Evolutionary conservation across 148 eudicot genomes (phyloP), one percentile per base, ranked within the genome.

Genomic region (Rhododendron ovatum): DNA sequence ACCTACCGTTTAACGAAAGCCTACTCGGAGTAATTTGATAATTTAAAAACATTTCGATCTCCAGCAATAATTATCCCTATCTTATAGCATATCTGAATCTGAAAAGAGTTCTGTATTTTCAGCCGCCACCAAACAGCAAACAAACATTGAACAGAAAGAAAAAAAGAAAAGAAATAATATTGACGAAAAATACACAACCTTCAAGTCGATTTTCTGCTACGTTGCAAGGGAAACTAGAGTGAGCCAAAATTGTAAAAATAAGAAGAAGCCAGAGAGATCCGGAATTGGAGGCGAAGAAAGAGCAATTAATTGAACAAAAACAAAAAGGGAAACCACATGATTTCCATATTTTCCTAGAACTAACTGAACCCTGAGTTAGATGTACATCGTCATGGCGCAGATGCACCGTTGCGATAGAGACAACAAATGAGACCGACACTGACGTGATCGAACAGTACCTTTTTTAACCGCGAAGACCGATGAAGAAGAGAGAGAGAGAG

Each of bases 261-360:
- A 28, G 80, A 86, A 33, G 28, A 80, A 82, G 89, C 85, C 81
- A 82, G 67, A 89, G 84, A 92, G 95, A 94, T 94, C 94, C 94
- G 90, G 51, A 88, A 87, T 82, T 81, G 87, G 39, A 82, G 91
- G 91, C 87, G 30, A 69, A 83, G 82, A 87, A 26, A 33, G 53
- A 90, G 82, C 48, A 76, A 63, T 45, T 41, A 71, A 71, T 71
- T 14, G 28, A 28, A 88, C 84, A 80, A 85, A 88, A 82, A 83
- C 69, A 86, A 37, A 55, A 2, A 43, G 6, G 6, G 2, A 37
- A 84, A 80, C 82, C 82, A 43, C 57, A 50, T 18, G 61, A 63
- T 81, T 87, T 82, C 85, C 84, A 63, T 75, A 37, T 87, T 57
- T 73, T 20, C 33, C 74, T 84, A 71, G 24, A 14, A 35, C 73